A percentile compares a stretch with the other conserved stretches of the same genome.
Evolutionary conservation across 257 asterid species (phyloP).

Genomic region (Solanum pennellii): DNA sequence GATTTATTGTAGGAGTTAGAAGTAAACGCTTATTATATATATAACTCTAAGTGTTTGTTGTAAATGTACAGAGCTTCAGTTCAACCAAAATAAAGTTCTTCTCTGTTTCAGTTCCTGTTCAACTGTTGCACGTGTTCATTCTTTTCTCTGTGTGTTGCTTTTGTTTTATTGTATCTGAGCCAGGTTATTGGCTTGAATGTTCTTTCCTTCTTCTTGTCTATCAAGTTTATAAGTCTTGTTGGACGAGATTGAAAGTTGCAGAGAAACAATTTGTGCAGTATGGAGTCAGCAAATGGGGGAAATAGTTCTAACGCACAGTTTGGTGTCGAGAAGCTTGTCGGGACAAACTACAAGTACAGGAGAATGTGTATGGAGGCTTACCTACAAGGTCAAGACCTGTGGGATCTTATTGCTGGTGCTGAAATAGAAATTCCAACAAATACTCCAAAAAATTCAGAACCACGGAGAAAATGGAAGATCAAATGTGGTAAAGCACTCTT

Average conservation of each 20-base stretch:
- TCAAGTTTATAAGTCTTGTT: no score
- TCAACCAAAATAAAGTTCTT: not conserved
- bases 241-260: not conserved
- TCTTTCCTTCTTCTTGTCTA: not conserved
- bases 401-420: not conserved
- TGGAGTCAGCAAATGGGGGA: not conserved
- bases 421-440: not conserved
- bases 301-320: not conserved
- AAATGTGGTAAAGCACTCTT: no score
- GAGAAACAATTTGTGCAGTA: not conserved
- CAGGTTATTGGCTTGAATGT: not conserved
- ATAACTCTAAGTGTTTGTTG: no score
- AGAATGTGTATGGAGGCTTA: not conserved
- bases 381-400: not conserved
- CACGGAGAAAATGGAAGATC: not conserved
- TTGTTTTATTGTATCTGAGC: not conserved
- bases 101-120: not conserved
- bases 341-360: not conserved
- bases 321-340: not conserved
- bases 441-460: not conserved
- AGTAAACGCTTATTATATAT: no score
- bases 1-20: no score
- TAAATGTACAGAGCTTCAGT: not conserved
- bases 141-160: not conserved
- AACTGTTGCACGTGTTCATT: not conserved